phyloP scores from a whole-genome alignment of 768 basidiomycete genomes.

The Lentinula guzmanii region DNA sequence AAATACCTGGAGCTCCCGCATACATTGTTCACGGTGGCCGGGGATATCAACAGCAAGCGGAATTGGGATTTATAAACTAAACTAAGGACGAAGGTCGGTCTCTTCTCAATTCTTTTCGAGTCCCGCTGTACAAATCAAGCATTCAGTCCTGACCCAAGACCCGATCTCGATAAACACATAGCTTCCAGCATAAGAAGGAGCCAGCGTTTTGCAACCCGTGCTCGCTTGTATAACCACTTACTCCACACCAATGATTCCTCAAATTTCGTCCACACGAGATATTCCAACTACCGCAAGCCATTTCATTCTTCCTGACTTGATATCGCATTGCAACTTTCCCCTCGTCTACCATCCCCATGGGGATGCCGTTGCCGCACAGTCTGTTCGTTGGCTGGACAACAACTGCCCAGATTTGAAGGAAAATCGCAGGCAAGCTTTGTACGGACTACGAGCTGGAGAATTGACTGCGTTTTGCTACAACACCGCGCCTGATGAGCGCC shows the following conservation, averaged over 20 bases:
- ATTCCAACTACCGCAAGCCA: background rate
- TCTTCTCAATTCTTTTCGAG: background rate
- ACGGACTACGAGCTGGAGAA: constrained; percentile 59
- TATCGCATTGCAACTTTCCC: constrained; percentile 44
- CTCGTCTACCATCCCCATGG: constrained; percentile 38
- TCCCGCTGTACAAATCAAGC: background rate
- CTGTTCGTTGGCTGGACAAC: constrained; percentile 44
- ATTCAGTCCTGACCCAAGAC: background rate
- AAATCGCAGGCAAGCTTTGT: constrained; percentile 41
- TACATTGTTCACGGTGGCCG: background rate
- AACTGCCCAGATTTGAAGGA: constrained; percentile 38
- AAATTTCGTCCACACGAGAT: background rate
- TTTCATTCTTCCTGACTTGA: constrained; percentile 51
- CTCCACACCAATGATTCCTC: background rate
- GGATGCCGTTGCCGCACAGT: constrained; percentile 39
- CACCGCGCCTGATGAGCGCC: constrained; percentile 44
- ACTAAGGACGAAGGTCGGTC: background rate
- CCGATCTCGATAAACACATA: background rate
- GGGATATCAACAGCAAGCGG: background rate
- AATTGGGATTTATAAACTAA: background rate
- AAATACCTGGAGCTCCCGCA: background rate
- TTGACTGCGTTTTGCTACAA: constrained; percentile 64
- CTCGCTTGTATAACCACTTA: too few species aligned
- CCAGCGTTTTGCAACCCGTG: background rate
- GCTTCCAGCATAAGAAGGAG: background rate